Conservation (phyloP, 768 basidiomycete genomes). For the Boletellus ananiceps region DNA sequence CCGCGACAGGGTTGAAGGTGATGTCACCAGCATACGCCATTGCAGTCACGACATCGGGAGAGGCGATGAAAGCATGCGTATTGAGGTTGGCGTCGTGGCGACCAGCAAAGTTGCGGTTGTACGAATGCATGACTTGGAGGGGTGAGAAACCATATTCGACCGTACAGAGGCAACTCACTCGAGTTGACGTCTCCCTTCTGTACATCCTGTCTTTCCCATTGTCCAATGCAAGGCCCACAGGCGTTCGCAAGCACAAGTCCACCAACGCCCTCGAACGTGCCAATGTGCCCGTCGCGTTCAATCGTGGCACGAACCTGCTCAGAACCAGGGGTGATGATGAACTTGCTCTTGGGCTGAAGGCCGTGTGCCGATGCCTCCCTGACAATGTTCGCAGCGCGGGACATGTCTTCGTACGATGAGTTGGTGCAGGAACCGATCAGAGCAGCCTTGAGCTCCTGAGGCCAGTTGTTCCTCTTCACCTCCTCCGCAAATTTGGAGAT, state of each 20-base stretch:
- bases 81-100: conserved; percentile 99
- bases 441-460: conserved; percentile 92
- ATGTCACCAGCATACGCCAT: conserved; percentile 93
- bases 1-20: conserved; percentile 94
- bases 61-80: conserved; percentile 94
- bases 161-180: conserved; percentile 48
- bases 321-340: conserved; percentile 97
- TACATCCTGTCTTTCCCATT: conserved; percentile 97
- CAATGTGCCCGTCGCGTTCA: conserved; percentile 91
- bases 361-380: conserved; percentile 86
- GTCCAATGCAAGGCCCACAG: conserved; percentile 98
- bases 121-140: conserved; percentile 85
- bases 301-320: conserved; percentile 99
- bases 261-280: conserved; percentile 80
- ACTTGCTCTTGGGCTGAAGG: conserved; percentile 83
- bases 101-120: conserved; percentile 99
- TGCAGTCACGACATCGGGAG: conserved; percentile 93
- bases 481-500: conserved; percentile 91
- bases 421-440: conserved; percentile 99
- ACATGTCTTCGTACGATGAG: conserved; percentile 99
- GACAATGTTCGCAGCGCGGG: conserved; percentile 92
- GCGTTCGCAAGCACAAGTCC: conserved; percentile 96
- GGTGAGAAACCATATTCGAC: not conserved
- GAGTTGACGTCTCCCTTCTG: conserved; percentile 97
- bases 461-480: conserved; percentile 95